Conservation (phyloP, 192 early-diverging fungal genomes). For the Entomortierella beljakovae region DNA sequence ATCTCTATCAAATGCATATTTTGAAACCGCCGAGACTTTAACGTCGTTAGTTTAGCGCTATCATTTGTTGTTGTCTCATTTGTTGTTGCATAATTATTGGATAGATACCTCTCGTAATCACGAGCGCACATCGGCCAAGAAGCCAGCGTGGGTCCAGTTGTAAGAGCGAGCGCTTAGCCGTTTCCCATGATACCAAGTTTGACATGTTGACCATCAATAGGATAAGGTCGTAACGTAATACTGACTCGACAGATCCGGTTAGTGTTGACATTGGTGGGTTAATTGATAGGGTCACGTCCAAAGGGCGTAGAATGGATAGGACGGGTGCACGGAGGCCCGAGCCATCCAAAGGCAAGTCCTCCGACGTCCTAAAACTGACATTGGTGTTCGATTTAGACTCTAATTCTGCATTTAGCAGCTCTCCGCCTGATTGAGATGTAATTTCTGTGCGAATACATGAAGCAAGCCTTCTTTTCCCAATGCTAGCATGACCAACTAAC, state of each 20-base stretch:
- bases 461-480: conserved; percentile 43
- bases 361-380: conserved; percentile 38
- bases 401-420: background rate
- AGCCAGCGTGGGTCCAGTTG: conserved; percentile 41
- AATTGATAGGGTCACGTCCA: background rate
- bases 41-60: background rate
- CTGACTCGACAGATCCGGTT: conserved; percentile 15
- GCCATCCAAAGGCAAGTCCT: conserved; percentile 9
- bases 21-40: conserved; percentile 28
- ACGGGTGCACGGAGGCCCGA: background rate
- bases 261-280: background rate
- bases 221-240: conserved; percentile 33
- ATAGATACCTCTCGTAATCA: conserved; percentile 34
- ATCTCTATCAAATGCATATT: conserved; percentile 50
- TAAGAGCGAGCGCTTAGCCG: conserved; percentile 14
- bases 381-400: conserved; percentile 7
- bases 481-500: conserved; percentile 49
- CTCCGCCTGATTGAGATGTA: background rate
- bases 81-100: background rate
- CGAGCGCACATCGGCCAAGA: conserved; percentile 41
- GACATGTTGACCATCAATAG: conserved; percentile 45
- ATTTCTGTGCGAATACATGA: conserved; percentile 30
- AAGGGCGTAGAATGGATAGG: conserved; percentile 4
- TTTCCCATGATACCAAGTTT: conserved; percentile 33
- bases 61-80: background rate